A percentile compares a stretch with the other conserved stretches of the same genome.
phyloP scores from a whole-genome alignment of 192 early-diverging fungal species.

The Chytriomyces sp. region DNA sequence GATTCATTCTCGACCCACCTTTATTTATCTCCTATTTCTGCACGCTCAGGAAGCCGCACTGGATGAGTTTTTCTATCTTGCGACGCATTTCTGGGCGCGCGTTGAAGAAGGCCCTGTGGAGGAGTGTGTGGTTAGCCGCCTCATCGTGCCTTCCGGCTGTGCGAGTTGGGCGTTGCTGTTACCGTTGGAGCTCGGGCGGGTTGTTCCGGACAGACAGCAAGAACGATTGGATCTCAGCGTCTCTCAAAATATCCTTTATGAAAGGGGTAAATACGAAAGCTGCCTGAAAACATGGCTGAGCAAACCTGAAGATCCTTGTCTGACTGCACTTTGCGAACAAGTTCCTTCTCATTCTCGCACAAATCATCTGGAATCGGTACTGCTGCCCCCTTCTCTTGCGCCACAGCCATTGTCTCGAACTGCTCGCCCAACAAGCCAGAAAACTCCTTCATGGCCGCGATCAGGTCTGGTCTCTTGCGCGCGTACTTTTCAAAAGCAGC shows the following conservation, averaged over 20 bases:
- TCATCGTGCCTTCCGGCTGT: background rate
- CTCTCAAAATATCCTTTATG: constrained; percentile 13
- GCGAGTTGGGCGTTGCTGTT: background rate
- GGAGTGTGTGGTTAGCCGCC: background rate
- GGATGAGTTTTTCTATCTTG: constrained; percentile 37
- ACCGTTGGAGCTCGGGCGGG: constrained; percentile 30
- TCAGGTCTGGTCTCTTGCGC: constrained; percentile 31
- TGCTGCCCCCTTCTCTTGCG: background rate
- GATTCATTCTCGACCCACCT: no score
- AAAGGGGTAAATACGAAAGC: constrained; percentile 10
- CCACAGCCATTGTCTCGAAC: constrained; percentile 32
- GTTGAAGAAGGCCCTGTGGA: background rate
- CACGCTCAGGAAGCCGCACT: constrained; percentile 33
- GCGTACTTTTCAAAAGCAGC: constrained; percentile 44
- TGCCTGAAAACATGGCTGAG: background rate
- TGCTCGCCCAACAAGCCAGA: constrained; percentile 46
- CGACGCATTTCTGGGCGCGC: constrained; percentile 15
- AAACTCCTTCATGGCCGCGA: constrained; percentile 50
- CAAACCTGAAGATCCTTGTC: constrained; percentile 36
- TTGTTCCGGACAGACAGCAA: constrained; percentile 26
- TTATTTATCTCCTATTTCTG: background rate
- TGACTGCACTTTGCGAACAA: constrained; percentile 38
- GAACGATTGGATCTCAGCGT: constrained; percentile 25
- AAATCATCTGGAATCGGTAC: constrained; percentile 31
- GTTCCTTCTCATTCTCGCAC: constrained; percentile 38